These are phyloP conservation scores for Lentinula boryana DNA, from an alignment of 768 basidiomycete species.

Conservation along the genomic window DNA sequence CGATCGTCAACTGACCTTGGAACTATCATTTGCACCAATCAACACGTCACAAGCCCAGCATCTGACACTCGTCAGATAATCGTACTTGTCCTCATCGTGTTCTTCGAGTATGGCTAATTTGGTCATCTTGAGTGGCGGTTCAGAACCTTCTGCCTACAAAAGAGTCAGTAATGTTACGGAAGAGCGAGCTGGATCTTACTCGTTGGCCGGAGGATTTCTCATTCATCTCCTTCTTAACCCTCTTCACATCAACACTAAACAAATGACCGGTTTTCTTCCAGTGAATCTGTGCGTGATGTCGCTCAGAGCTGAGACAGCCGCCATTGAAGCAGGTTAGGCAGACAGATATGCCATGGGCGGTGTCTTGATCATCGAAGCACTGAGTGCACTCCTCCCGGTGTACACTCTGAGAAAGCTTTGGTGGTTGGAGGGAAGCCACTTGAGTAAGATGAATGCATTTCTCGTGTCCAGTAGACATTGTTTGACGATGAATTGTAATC, in stretches of 20 bases:
- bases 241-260: conserved; percentile 76
- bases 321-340: conserved; percentile 95
- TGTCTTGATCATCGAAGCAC: conserved; percentile 94
- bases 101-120: conserved; percentile 87
- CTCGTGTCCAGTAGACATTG: conserved; percentile 21
- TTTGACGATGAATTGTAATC: neutral
- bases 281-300: conserved; percentile 76
- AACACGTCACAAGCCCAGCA: conserved; percentile 70
- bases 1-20: conserved; percentile 23
- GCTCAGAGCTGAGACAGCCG: conserved; percentile 57
- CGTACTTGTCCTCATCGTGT: conserved; percentile 86
- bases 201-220: conserved; percentile 41
- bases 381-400: conserved; percentile 95
- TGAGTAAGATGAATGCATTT: conserved; percentile 48
- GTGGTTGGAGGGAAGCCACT: conserved; percentile 44
- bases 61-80: conserved; percentile 54
- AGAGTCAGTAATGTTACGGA: neutral
- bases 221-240: conserved; percentile 19
- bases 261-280: conserved; percentile 64
- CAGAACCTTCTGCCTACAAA: conserved; percentile 58
- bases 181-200: conserved; percentile 36
- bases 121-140: conserved; percentile 85
- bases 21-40: conserved; percentile 36
- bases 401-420: conserved; percentile 64
- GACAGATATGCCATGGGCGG: conserved; percentile 73